Conservation (phyloP, 495 filamentous ascomycete species). For the Penicillium turbatum region DNA sequence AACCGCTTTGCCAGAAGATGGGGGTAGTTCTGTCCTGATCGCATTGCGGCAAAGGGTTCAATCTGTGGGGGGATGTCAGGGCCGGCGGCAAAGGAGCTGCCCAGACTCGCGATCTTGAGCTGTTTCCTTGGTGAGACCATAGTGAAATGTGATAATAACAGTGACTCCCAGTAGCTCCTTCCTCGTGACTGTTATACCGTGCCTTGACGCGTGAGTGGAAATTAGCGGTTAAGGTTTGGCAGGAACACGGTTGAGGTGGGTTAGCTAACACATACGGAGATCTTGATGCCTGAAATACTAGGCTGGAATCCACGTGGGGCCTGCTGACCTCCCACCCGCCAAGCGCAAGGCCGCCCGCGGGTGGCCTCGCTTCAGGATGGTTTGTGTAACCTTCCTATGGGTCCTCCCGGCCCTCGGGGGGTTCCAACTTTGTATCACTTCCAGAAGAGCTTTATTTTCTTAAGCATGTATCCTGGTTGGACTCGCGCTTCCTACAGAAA, state of each 20-base stretch:
- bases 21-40: conserved; percentile 41
- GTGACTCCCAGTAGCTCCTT: too few relatives aligned
- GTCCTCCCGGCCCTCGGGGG: too few relatives aligned
- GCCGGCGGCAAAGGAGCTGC: conserved; percentile 44
- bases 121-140: conserved; percentile 5
- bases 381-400: too few relatives aligned
- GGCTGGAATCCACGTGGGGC: neutral
- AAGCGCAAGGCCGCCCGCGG: neutral
- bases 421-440: too few relatives aligned
- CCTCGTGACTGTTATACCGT: too few relatives aligned
- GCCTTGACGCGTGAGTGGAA: neutral
- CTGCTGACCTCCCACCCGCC: neutral
- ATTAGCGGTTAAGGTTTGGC: neutral
- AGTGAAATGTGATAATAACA: neutral
- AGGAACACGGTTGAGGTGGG: neutral
- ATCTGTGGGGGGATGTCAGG: conserved; percentile 39
- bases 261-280: neutral
- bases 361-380: too few relatives aligned
- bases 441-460: too few relatives aligned
- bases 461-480: too few relatives aligned
- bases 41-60: conserved; percentile 24
- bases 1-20: conserved; percentile 34
- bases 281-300: neutral
- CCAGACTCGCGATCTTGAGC: conserved; percentile 16
- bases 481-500: too few relatives aligned